These are phyloP conservation scores for Cenchrus fungigraminus DNA, from an alignment of 176 grass and related monocot genomes.

Conservation along the genomic window DNA sequence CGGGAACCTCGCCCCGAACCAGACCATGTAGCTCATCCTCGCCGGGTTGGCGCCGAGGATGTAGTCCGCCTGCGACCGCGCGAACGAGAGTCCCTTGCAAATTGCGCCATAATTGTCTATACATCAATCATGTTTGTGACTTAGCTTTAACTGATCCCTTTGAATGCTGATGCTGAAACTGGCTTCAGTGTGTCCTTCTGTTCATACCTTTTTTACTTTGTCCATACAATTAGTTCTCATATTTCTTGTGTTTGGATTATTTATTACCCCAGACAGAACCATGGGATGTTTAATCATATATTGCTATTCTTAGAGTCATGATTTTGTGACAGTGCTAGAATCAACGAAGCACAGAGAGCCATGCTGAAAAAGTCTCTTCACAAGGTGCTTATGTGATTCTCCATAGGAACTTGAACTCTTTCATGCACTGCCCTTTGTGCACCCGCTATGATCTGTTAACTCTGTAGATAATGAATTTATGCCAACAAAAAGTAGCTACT, in stretches of 20 bases:
- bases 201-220: neutral
- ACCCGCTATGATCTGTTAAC: neutral
- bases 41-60: constrained; percentile 68
- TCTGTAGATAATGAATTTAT: neutral
- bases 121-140: neutral
- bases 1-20: constrained; percentile 50
- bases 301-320: too few species aligned
- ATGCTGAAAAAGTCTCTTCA: neutral
- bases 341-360: neutral
- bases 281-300: neutral
- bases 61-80: constrained; percentile 55
- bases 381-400: neutral
- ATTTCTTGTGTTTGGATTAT: neutral
- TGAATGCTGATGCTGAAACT: neutral
- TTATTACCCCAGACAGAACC: neutral
- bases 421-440: neutral
- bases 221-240: neutral
- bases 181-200: neutral
- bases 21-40: constrained; percentile 91
- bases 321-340: too few species aligned
- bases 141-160: neutral
- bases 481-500: too few species aligned
- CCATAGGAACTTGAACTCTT: neutral
- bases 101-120: neutral
- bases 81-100: constrained; percentile 20